A percentile compares a stretch with the other conserved stretches of the same genome.
These are phyloP conservation scores for Sclerotinia minor DNA, from an alignment of 2,329 filamentous ascomycete genomes.

Conservation along the genomic window DNA sequence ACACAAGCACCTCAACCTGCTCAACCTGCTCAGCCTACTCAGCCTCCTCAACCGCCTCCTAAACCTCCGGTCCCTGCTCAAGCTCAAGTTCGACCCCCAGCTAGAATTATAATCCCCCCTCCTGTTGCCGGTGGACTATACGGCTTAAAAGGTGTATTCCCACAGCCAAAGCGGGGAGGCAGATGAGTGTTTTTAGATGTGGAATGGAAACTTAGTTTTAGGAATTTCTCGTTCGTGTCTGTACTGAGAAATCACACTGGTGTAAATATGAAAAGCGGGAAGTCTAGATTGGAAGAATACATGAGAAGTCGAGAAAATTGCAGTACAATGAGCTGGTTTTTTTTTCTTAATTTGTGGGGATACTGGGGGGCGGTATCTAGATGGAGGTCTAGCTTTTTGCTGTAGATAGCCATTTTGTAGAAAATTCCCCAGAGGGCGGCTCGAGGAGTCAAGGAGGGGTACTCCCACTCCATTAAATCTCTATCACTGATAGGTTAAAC, in stretches of 20 bases:
- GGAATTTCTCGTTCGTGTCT: background rate
- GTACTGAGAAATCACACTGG: background rate
- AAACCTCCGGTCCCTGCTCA: no score
- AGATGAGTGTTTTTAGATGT: background rate
- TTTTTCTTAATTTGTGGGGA: no score
- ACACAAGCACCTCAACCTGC: background rate
- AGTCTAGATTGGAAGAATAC: no score
- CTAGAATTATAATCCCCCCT: background rate
- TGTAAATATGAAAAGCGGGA: no score
- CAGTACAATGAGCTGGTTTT: no score
- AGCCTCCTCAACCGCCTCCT: background rate
- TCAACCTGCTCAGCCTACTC: background rate
- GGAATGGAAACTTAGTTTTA: background rate
- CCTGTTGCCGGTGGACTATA: conserved; percentile 10
- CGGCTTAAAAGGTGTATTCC: background rate
- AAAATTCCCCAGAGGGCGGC: no score
- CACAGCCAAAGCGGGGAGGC: background rate
- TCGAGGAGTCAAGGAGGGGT: no score
- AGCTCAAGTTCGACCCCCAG: background rate
- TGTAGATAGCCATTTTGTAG: background rate
- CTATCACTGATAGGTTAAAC: no score
- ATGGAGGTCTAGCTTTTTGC: no score
- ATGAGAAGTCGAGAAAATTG: no score
- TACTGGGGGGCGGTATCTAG: no score
- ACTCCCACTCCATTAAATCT: background rate